Percentiles rank a stretch among this genome's conserved stretches.
Conservation (phyloP, 495 filamentous ascomycete genomes). For the Symbiotaphrina buchneri region DNA sequence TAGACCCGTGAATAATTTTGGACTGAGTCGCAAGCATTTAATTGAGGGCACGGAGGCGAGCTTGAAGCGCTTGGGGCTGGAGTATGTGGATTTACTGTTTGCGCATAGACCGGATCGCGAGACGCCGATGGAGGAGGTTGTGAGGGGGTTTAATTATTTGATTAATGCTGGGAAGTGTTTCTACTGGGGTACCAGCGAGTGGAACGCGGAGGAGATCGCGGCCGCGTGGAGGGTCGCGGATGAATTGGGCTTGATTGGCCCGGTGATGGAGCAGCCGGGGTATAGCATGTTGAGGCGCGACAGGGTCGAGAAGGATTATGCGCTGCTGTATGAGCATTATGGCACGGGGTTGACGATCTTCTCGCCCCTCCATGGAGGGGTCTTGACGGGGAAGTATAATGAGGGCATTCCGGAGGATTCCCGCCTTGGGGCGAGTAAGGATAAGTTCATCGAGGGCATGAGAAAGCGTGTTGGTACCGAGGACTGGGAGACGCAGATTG, state of each 20-base stretch:
- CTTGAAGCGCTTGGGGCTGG: slow-evolving; percentile 44
- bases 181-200: slow-evolving; percentile 86
- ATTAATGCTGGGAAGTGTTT: slow-evolving; percentile 60
- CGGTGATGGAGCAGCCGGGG: slow-evolving; percentile 64
- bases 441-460: slow-evolving; percentile 22
- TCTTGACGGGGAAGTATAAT: slow-evolving; percentile 71
- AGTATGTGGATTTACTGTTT: slow-evolving; percentile 64
- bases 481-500: slow-evolving; percentile 10
- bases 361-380: slow-evolving; percentile 45
- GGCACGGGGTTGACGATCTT: slow-evolving; percentile 55
- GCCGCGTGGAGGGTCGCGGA: slow-evolving; percentile 57
- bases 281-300: slow-evolving; percentile 60
- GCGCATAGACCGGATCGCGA: slow-evolving; percentile 65
- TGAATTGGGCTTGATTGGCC: slow-evolving; percentile 52
- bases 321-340: slow-evolving; percentile 34
- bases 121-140: slow-evolving; percentile 74
- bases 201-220: slow-evolving; percentile 61
- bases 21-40: slow-evolving; percentile 66
- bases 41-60: slow-evolving; percentile 44
- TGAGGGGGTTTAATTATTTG: slow-evolving; percentile 63
- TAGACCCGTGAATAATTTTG: slow-evolving; percentile 49
- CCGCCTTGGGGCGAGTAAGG: slow-evolving; percentile 22
- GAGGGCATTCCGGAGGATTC: slow-evolving; percentile 34
- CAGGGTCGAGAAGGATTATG: slow-evolving; percentile 57
- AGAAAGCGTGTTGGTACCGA: slow-evolving; percentile 18